phyloP scores from a whole-genome alignment of 345 rosid genomes.

The Syzygium grande region DNA sequence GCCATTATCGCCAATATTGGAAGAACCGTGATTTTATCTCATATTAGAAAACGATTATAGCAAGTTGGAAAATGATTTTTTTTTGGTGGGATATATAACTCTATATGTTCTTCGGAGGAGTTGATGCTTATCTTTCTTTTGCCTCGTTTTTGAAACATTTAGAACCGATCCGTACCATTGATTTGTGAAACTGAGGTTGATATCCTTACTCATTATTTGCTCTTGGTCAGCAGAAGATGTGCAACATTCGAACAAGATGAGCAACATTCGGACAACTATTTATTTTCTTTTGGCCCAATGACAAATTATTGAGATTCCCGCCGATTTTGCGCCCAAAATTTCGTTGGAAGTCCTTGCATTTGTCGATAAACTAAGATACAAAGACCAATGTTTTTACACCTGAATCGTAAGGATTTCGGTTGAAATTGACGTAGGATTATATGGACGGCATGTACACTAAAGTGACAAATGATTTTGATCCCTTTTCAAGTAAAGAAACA shows the following conservation, averaged over 20 bases:
- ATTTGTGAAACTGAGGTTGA: not conserved
- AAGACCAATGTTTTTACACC: not conserved
- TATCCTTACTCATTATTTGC: not conserved
- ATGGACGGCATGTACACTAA: not conserved
- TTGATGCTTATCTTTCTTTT: not conserved
- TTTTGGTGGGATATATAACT: not conserved
- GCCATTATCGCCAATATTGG: not conserved
- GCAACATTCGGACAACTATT: not conserved
- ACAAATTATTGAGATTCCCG: not conserved
- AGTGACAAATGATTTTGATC: not conserved
- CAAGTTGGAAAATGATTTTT: not conserved
- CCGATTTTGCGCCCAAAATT: not conserved
- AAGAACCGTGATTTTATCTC: not conserved
- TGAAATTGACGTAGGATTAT: not conserved
- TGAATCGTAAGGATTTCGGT: not conserved
- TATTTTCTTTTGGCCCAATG: not conserved
- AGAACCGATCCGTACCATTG: not conserved
- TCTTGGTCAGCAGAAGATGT: not conserved
- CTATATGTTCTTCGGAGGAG: not conserved
- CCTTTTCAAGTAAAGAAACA: not conserved
- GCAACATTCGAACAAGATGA: not conserved
- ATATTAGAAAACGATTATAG: not conserved
- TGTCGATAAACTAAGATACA: not conserved
- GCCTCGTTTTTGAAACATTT: not conserved
- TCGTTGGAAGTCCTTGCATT: not conserved